phyloP scores from a whole-genome alignment of 257 asterid genomes.

The Avicennia marina region DNA sequence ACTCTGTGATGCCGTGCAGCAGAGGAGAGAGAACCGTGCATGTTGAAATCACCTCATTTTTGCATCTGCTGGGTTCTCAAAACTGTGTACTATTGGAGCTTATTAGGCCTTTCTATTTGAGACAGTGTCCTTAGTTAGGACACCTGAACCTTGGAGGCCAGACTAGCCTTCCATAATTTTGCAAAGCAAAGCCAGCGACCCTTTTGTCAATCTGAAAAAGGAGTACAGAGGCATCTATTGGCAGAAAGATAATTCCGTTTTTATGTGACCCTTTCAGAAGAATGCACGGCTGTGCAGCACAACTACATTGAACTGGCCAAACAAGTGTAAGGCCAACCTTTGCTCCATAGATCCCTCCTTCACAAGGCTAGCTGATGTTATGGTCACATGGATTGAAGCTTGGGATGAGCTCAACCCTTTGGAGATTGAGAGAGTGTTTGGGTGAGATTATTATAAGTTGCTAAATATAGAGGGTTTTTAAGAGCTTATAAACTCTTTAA shows the following conservation, averaged over 20 bases:
- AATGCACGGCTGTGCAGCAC: conserved; percentile 58
- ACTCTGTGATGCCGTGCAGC: conserved; percentile 78
- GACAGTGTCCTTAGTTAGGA: too few relatives aligned
- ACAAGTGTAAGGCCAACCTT: conserved; percentile 62
- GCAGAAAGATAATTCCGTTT: conserved; percentile 75
- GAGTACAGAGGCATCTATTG: conserved; percentile 82
- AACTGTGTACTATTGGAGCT: too few relatives aligned
- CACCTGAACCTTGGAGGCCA: too few relatives aligned
- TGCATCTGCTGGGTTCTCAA: too few relatives aligned
- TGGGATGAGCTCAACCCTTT: conserved; percentile 87
- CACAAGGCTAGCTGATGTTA: conserved; percentile 67
- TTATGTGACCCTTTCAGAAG: conserved; percentile 56
- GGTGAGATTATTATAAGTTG: conserved; percentile 4
- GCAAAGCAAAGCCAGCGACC: conserved; percentile 94
- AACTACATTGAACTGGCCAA: conserved; percentile 67
- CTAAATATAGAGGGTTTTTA: too few relatives aligned
- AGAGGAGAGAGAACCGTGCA: conserved; percentile 28
- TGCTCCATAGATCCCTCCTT: conserved; percentile 52
- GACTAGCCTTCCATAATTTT: too few relatives aligned
- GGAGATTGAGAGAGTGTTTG: conserved; percentile 14
- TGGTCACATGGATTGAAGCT: conserved; percentile 85
- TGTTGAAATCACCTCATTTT: neutral
- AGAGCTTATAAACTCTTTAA: too few relatives aligned
- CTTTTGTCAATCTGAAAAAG: conserved; percentile 74
- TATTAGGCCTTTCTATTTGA: too few relatives aligned